These are phyloP conservation scores for Crithidia brevicula DNA, from an alignment of 208 protist species.

Conservation along the genomic window DNA sequence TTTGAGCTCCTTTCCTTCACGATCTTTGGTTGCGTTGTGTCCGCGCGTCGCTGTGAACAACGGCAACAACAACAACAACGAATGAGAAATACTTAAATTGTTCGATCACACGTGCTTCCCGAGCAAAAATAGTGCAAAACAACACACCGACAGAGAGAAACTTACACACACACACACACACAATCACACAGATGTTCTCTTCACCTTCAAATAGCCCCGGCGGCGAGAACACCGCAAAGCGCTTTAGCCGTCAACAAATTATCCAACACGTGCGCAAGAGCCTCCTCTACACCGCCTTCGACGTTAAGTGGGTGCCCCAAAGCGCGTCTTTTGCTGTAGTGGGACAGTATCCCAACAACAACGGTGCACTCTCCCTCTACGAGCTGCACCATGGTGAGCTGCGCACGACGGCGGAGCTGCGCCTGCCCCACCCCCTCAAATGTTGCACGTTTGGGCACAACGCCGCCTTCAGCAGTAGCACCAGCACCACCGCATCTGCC, in stretches of 20 bases:
- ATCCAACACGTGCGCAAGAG: conserved; percentile 92
- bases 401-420: conserved; percentile 52
- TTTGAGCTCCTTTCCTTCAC: no score
- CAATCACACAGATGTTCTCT: no score
- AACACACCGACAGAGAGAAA: no score
- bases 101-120: no score
- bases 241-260: conserved; percentile 88
- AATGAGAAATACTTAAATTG: no score
- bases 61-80: no score
- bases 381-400: conserved; percentile 85
- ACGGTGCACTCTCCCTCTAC: conserved; percentile 81
- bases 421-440: conserved; percentile 76
- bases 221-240: conserved; percentile 36
- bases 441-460: conserved; percentile 93
- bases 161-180: no score
- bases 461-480: conserved; percentile 17
- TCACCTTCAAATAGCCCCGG: conserved; percentile 7
- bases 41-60: no score
- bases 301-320: conserved; percentile 91
- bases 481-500: conserved; percentile 9
- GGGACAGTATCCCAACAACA: conserved; percentile 90
- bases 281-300: conserved; percentile 91
- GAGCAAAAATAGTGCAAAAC: no score
- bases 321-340: conserved; percentile 77
- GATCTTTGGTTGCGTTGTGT: no score